Base-by-base conservation (phyloP, 2,329 filamentous ascomycete genomes). In the Ophiosphaerella narmari region DNA sequence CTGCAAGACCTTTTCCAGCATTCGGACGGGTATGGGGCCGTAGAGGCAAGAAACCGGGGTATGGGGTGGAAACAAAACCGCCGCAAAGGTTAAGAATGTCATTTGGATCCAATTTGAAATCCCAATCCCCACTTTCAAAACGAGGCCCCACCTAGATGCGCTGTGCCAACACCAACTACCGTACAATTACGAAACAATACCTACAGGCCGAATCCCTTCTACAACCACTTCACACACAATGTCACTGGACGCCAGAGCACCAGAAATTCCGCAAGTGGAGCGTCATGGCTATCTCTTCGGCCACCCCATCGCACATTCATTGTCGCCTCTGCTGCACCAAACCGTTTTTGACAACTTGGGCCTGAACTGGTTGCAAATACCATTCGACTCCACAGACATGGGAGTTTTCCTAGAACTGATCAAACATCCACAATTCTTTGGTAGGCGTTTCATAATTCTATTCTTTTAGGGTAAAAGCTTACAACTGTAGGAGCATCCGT, bases 401-500 rank as follows among this genome's bases (percentile, higher is more conserved):
- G 56, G 59, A 3, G 66, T 75, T 12, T 79, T 79, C 53, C 66
- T 79, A 5, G 44, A 66, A 8, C 74, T 87, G 7, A 77, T 83
- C 31, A 76, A 78, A 51, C 74, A 86, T 55, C 80, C 82, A 13
- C 76, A 80, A 57, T 88, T 86, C 69, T 87, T 86, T 64, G 86
- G 85, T 81, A 73, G 31, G 75, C 56, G 7, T 1, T 31, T 13
- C 14, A 11, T 11, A 7, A 11, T 11, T 11, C 11, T 29, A 8
- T 11, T 11, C 26, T 29, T 21, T 21, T 4, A 26, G 11, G 16
- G 40, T 7, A 31, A 16, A 26, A 21, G 26, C 46, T 45, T 16
- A 51, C 39, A n/a, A 16, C 18, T 7, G 35, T 55, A 82, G 86
- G 87, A 46, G 84, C 86, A 18, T 85, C 87, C 3, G 85, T 93